Evolutionary conservation across 306 rosid species (phyloP).

Genomic region (Vachellia collinsii): DNA sequence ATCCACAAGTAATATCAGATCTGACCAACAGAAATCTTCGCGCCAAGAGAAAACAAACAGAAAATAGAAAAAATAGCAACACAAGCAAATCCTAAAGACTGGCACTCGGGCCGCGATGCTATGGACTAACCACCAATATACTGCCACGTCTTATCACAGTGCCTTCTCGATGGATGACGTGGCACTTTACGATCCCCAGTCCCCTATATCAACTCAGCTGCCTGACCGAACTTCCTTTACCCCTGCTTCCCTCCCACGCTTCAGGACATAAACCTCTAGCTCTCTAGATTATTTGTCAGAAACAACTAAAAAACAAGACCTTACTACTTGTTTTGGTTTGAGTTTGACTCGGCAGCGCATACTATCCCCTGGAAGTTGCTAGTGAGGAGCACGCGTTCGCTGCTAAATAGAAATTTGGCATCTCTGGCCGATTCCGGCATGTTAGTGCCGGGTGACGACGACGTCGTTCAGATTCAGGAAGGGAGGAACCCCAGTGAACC

Average conservation of each 20-base stretch:
- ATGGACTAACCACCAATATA: not conserved
- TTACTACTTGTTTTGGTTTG: not conserved
- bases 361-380: not conserved
- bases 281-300: not conserved
- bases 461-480: conserved; percentile 61
- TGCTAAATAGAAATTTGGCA: not conserved
- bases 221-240: too few species aligned
- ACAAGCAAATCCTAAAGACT: not conserved
- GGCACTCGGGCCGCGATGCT: not conserved
- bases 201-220: not conserved
- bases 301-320: too few species aligned
- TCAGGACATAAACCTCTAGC: not conserved
- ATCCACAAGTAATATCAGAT: too few species aligned
- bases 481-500: conserved; percentile 55
- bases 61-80: not conserved
- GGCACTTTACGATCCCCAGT: not conserved
- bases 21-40: too few species aligned
- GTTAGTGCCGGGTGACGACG: conserved; percentile 58
- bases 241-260: not conserved
- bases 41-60: too few species aligned
- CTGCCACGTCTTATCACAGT: conserved; percentile 30
- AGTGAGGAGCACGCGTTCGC: not conserved
- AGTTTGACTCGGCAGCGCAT: not conserved
- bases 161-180: conserved; percentile 32
- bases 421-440: conserved; percentile 33